phyloP scores from a whole-genome alignment of 805 yeast species.

The Ogataea zsoltii region DNA sequence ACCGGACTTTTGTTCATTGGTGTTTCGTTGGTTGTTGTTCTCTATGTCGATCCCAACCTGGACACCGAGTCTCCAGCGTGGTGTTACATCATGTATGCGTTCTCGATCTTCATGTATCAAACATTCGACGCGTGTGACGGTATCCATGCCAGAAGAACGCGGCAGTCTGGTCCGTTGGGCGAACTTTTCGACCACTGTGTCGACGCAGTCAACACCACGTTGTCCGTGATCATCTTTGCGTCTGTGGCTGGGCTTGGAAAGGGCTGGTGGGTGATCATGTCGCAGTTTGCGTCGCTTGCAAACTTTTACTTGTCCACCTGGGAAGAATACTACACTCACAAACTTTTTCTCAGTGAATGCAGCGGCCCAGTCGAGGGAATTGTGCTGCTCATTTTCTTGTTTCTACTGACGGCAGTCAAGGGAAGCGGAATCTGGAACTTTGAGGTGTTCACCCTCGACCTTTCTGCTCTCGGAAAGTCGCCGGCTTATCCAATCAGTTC shows the following conservation, averaged over 20 bases:
- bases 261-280: slow-evolving; percentile 55
- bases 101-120: slow-evolving; percentile 86
- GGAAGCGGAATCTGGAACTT: slow-evolving; percentile 73
- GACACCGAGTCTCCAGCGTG: slow-evolving; percentile 65
- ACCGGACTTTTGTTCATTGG: slow-evolving; percentile 74
- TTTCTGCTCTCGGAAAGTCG: slow-evolving; percentile 35
- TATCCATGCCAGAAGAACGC: slow-evolving; percentile 90
- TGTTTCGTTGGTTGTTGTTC: slow-evolving; percentile 60
- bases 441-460: slow-evolving; percentile 39
- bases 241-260: slow-evolving; percentile 79
- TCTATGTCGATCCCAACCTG: slow-evolving; percentile 72
- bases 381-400: slow-evolving; percentile 56
- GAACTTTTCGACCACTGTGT: slow-evolving; percentile 91
- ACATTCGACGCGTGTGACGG: slow-evolving; percentile 98
- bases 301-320: slow-evolving; percentile 90
- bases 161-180: slow-evolving; percentile 93
- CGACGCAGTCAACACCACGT: slow-evolving; percentile 66
- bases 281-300: slow-evolving; percentile 72
- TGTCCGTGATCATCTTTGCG: slow-evolving; percentile 71
- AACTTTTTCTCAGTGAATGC: slow-evolving; percentile 69
- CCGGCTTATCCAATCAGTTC: slow-evolving; percentile 37
- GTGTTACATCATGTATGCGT: slow-evolving; percentile 75
- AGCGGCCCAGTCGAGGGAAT: slow-evolving; percentile 98
- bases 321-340: slow-evolving; percentile 94
- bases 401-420: slow-evolving; percentile 58